Conservation (phyloP, 352 stramenopile species). For the Phytophthora podocarpi region DNA sequence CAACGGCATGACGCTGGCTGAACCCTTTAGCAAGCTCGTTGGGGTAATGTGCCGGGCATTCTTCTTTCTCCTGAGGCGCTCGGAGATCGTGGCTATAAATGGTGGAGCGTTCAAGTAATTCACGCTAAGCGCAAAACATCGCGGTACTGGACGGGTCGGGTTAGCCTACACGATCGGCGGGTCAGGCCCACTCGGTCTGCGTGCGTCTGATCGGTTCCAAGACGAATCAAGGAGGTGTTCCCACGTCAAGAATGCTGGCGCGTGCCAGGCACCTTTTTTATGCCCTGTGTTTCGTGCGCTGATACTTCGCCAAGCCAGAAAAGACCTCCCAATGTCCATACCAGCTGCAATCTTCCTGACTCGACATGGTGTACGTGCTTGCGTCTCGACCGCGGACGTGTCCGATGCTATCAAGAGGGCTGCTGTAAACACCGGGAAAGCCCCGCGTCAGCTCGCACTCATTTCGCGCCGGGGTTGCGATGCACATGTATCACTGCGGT, state of each 20-base stretch:
- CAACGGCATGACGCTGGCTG: background rate
- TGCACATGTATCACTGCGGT: slow-evolving; percentile 9
- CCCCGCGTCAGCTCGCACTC: no score
- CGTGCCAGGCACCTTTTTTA: slow-evolving; percentile 7
- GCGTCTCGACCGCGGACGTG: background rate
- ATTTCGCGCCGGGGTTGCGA: slow-evolving; percentile 8
- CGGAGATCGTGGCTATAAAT: slow-evolving; percentile 7
- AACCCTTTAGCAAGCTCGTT: slow-evolving; percentile 11
- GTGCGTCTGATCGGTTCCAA: slow-evolving; percentile 1
- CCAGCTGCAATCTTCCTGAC: background rate
- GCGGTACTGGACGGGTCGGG: background rate
- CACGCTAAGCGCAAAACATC: slow-evolving; percentile 4
- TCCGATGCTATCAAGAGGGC: background rate
- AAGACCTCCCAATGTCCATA: background rate
- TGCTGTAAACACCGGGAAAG: background rate
- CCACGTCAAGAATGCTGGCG: slow-evolving; percentile 3
- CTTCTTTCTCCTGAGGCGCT: slow-evolving; percentile 15
- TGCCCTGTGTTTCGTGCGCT: slow-evolving; percentile 6
- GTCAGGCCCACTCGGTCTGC: background rate
- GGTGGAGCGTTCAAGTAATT: slow-evolving; percentile 18
- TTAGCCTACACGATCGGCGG: no score
- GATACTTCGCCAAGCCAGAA: background rate
- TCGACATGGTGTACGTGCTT: background rate
- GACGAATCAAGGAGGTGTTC: slow-evolving; percentile 6
- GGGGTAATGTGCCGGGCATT: slow-evolving; percentile 18